Evolutionary conservation across 768 basidiomycete species (phyloP).

Genomic region (Boletus subparvulus): DNA sequence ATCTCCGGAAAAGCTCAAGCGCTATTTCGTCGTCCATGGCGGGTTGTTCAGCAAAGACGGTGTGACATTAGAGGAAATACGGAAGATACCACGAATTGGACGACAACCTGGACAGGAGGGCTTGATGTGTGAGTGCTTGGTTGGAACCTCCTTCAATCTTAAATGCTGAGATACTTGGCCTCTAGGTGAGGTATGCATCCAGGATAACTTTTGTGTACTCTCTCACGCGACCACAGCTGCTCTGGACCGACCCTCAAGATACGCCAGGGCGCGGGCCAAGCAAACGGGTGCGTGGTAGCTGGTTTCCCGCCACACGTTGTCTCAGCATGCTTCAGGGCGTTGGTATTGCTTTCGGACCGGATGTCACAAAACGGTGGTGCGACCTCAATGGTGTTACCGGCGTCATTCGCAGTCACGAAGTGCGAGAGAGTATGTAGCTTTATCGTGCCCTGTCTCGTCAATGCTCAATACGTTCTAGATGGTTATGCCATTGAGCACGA

Average conservation of each 20-base stretch:
- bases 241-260: constrained; percentile 97
- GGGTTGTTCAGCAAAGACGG: constrained; percentile 94
- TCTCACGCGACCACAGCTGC: constrained; percentile 48
- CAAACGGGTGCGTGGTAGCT: constrained; percentile 70
- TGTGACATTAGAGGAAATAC: constrained; percentile 91
- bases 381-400: constrained; percentile 82
- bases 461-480: constrained; percentile 41
- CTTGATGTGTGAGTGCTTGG: constrained; percentile 76
- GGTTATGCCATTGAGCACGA: constrained; percentile 96
- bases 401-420: constrained; percentile 94
- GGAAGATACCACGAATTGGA: constrained; percentile 83
- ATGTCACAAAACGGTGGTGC: constrained; percentile 90
- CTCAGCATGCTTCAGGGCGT: constrained; percentile 63
- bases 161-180: constrained; percentile 8
- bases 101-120: constrained; percentile 93
- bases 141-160: not conserved
- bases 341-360: constrained; percentile 93
- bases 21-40: constrained; percentile 95
- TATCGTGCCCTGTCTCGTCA: not conserved
- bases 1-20: constrained; percentile 76
- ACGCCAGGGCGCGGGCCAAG: constrained; percentile 88
- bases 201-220: not conserved
- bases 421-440: constrained; percentile 69
- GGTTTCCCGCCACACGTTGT: constrained; percentile 4
- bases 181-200: constrained; percentile 58